Evolutionary conservation across 2,329 filamentous ascomycete species (phyloP), one percentile per base, ranked within the genome.

Genomic region (Xylariaceae sp.): DNA sequence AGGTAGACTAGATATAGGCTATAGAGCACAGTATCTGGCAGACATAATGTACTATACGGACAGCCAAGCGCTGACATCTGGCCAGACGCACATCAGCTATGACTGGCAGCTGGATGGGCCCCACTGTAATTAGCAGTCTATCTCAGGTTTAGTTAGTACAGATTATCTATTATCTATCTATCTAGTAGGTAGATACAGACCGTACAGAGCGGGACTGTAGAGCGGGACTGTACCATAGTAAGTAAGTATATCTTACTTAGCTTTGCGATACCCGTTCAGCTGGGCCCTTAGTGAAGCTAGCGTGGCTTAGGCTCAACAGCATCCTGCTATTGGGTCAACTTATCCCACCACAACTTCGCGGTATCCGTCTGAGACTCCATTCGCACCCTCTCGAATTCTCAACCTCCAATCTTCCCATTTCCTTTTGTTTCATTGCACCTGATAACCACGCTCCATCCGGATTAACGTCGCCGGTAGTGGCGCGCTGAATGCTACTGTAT

Each of bases 401-500:
- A 52, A 12, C 46, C 49, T 11, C 35, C 8, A 7, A 7, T 56
- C 27, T 51, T 55, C 47, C 19, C 19, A 19, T 19, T 19, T 19
- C 19, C 19, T 19, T 19, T 19, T 59, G 54, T 56, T 40, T 56
- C 52, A 58, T 58, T 60, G 29, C 61, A 60, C 65, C 64, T 67
- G 64, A 58, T 39, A 49, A 48, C 32, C 48, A 62, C 58, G 53
- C 65, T 65, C 40, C 43, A 58, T 66, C 64, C 50, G 63, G 66
- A 54, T 53, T 52, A 61, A 65, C 54, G 50, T 60, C 39, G 56
- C 53, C 34, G 57, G 51, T 57, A 50, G 66, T 68, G 66, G 66
- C 66, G 66, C 58, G 64, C 65, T 67, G 66, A 67, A 60, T 19
- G 19, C 19, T 19, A 19, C 62, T 52, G 57, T 51, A 50, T 56